phyloP scores from a whole-genome alignment of 2,329 filamentous ascomycete genomes.

The Sporothrix schenckii region DNA sequence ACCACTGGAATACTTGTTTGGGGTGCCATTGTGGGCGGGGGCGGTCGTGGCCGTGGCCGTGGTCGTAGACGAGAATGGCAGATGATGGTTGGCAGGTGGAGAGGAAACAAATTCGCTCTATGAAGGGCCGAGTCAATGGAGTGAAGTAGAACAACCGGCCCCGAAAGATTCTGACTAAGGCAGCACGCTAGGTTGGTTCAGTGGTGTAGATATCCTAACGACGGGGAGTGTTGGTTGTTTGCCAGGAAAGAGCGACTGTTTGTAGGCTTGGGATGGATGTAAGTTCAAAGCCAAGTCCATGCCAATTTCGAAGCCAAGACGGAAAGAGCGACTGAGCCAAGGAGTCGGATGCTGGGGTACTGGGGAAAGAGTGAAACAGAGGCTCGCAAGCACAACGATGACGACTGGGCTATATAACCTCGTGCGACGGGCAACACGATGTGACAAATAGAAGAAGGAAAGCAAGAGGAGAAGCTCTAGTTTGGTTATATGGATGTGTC shows the following conservation, averaged over 20 bases:
- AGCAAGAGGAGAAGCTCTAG: not conserved
- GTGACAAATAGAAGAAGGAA: not conserved
- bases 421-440: not conserved
- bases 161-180: conserved; percentile 17
- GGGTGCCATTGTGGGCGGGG: conserved; percentile 38
- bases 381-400: not conserved
- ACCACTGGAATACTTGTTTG: conserved; percentile 41
- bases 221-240: not conserved
- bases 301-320: conserved; percentile 11
- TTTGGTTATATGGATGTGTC: not conserved
- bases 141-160: not conserved
- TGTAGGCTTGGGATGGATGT: not conserved
- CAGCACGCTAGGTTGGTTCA: no score
- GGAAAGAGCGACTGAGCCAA: conserved; percentile 12
- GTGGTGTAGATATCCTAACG: not conserved
- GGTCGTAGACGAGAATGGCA: not conserved
- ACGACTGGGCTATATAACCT: conserved; percentile 15
- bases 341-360: not conserved
- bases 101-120: not conserved
- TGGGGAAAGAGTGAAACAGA: conserved; percentile 17
- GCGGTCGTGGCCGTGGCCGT: not conserved
- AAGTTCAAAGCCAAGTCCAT: conserved; percentile 9
- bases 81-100: not conserved
- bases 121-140: not conserved
- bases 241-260: conserved; percentile 7